These are phyloP conservation scores for Cenchrus purpureus DNA, from an alignment of 176 grass and related monocot species.

Conservation along the genomic window DNA sequence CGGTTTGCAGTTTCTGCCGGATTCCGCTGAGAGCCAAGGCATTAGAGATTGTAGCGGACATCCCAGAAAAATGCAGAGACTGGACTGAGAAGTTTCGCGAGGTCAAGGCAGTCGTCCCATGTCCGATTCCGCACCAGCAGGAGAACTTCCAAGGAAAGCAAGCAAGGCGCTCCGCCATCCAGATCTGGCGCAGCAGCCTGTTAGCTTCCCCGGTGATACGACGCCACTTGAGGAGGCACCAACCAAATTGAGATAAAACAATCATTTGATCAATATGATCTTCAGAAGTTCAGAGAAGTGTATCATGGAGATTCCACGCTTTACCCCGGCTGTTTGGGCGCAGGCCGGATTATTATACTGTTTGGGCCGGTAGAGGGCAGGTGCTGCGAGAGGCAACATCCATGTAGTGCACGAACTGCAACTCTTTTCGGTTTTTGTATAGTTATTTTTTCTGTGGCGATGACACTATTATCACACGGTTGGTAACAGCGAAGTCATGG, in stretches of 20 bases:
- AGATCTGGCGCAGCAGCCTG: background rate
- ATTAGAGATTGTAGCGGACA: background rate
- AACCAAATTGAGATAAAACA: background rate
- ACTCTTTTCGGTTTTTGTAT: background rate
- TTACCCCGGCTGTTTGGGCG: background rate
- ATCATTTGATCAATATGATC: background rate
- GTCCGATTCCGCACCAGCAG: background rate
- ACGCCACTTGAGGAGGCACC: background rate
- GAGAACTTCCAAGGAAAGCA: constrained; percentile 42
- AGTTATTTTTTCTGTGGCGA: background rate
- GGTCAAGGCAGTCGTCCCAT: constrained; percentile 9
- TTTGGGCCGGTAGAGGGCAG: constrained; percentile 8
- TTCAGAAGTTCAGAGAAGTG: background rate
- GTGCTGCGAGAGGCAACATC: constrained; percentile 6
- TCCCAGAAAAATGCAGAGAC: background rate
- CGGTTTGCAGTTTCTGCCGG: background rate
- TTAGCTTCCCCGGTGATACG: background rate
- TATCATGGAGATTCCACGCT: constrained; percentile 43
- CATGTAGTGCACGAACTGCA: constrained; percentile 7
- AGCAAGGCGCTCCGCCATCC: background rate
- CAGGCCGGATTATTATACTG: background rate
- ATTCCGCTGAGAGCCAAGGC: background rate
- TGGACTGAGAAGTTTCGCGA: background rate
- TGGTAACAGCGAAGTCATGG: constrained; percentile 23
- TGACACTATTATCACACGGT: background rate